Evolutionary conservation across 305 asterid genomes (phyloP), one percentile per base, ranked within the genome.

Genomic region (Vinca major): DNA sequence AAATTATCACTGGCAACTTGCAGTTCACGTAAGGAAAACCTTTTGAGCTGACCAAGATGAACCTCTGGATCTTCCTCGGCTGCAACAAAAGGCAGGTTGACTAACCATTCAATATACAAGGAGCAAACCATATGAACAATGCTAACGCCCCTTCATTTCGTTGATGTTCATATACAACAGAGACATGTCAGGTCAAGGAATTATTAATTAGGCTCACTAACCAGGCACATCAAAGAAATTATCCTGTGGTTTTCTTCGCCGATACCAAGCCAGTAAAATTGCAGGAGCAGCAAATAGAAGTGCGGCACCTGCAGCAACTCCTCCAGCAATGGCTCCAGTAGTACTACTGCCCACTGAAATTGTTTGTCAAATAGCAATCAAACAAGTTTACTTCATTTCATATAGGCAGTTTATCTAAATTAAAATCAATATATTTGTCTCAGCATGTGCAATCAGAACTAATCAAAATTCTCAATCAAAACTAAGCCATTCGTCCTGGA

Each of bases 61-160:
- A 86, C 90, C 80, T 89, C 91, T 9, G 91, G 93, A 69, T 88
- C 96, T 83, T 89, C 96, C 86, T 87, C 96, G 64, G 95, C 95
- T 88, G 87, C 71, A 70, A 77, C 50, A 16, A 70, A 60, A 75
- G 12, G 58, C 48, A 60, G 65, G 33, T 5, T 6, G 16, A 60
- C n/a, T 39, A 39, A 60, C 41, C 39, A 21, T n/a, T 37, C 43
- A 55, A 11, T 17, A 9, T 4, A 44, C 12, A 69, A 68, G 41
- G 45, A 21, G 62, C 67, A 52, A 50, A 65, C 37, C 33, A 1
- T 4, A 50, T 49, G 13, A n/a, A 33, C 8, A 40, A 66, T 6
- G 19, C 7, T 69, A 37, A 48, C 7, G 33, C 9, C 10, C 45
- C 14, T 26, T n/a, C n/a, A 33, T n/a, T 33, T 39, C 21, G 11